Evolutionary conservation across 352 stramenopile genomes (phyloP), one percentile per base, ranked within the genome.

Genomic region (Pelagophyceae sp.): DNA sequence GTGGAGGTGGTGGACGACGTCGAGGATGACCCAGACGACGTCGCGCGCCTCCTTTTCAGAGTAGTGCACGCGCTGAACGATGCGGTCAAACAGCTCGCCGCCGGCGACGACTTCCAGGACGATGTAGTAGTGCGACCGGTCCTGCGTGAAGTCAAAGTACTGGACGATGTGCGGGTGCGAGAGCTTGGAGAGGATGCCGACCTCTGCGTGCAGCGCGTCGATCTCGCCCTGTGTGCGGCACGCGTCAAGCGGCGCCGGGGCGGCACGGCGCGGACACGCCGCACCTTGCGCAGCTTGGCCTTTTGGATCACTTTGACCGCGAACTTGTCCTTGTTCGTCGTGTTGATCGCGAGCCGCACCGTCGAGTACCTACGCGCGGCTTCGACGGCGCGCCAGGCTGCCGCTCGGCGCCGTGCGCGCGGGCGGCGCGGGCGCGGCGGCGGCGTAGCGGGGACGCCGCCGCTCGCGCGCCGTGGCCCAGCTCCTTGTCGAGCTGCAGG

Each of bases 71-170:
- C 93, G 90, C 76, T 96, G 90, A 0, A 96, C 90, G 6, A 99
- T 88, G 45, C 93, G 85, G 77, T 98, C 93, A 85, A 98, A 99
- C 0, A 98, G 84, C 78, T 98, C 94, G 31, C 93, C 92, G 38
- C 95, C 95, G 45, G 90, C 90, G 87, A 98, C 97, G 70, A 96
- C 93, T 84, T 99, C 94, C 45, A 97, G 97, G 0, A 99, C 94
- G 72, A 99, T 86, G 83, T 98, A 98, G 84, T 97, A 99, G 80
- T 96, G 90, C 67, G 96, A 93, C 0, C 80, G 79, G 63, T 89
- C 83, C 74, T 90, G 85, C 76, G 89, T 89, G 77, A 90, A 90
- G 77, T 90, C 87, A 78, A 88, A 81, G 0, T 90, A 79, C 25
- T 82, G 82, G 29, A 90, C 81, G 78, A 91, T 87, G 76, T 91